Conservation (phyloP, 768 basidiomycete genomes). For the Lactifluus rugatus region DNA sequence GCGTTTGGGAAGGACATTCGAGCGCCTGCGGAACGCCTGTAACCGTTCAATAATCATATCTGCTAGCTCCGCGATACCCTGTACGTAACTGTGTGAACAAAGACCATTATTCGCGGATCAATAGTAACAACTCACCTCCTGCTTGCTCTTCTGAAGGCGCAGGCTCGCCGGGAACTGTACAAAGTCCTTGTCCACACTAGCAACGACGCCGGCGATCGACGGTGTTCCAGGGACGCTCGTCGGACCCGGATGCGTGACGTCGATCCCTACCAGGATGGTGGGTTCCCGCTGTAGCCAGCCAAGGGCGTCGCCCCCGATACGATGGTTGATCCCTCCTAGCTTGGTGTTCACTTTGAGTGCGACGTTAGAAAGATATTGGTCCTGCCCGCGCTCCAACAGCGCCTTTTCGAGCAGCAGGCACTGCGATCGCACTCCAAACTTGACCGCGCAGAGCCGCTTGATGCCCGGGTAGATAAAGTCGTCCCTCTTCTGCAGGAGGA, state of each 20-base stretch:
- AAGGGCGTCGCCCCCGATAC: constrained; percentile 46
- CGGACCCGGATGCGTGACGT: constrained; percentile 74
- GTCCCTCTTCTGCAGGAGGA: constrained; percentile 57
- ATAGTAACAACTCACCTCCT: constrained; percentile 27
- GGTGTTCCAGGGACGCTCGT: constrained; percentile 61
- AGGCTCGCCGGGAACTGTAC: constrained; percentile 73
- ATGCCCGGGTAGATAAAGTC: constrained; percentile 74
- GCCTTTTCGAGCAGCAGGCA: constrained; percentile 62
- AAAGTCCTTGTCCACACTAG: constrained; percentile 57
- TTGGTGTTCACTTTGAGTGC: constrained; percentile 78
- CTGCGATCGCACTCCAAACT: constrained; percentile 66
- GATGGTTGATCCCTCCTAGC: constrained; percentile 72
- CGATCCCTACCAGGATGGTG: constrained; percentile 82
- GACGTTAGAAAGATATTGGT: constrained; percentile 77
- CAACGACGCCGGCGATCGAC: constrained; percentile 77
- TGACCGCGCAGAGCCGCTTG: constrained; percentile 66
- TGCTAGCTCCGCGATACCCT: constrained; percentile 65
- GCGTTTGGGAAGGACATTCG: constrained; percentile 48
- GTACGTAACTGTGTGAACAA: no score
- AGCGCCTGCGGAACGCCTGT: constrained; percentile 40
- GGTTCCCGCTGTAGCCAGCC: constrained; percentile 53
- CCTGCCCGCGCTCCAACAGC: constrained; percentile 45
- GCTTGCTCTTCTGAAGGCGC: constrained; percentile 49
- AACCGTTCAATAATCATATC: constrained; percentile 68
- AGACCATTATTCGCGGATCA: no score